Evolutionary conservation across 2,329 filamentous ascomycete genomes (phyloP).

Genomic region (Phyllosticta capitalensis): DNA sequence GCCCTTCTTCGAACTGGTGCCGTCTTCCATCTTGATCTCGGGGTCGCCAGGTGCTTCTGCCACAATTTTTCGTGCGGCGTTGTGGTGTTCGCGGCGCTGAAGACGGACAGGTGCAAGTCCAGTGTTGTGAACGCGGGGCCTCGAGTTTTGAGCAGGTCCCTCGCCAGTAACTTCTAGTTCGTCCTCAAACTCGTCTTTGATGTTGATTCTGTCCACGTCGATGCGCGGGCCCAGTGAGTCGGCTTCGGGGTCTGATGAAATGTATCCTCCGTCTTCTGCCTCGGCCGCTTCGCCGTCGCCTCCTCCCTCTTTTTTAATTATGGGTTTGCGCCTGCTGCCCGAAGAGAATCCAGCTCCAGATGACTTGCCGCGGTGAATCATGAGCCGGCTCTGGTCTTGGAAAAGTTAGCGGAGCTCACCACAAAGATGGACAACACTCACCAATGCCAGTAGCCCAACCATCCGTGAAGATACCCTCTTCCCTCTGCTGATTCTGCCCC

Average conservation of each 20-base stretch:
- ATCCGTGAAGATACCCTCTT: conserved; percentile 1
- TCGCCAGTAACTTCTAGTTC: conserved; percentile 18
- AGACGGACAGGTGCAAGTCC: conserved; percentile 46
- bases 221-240: conserved; percentile 39
- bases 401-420: not conserved
- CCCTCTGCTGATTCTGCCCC: conserved; percentile 8
- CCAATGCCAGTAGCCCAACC: conserved; percentile 4
- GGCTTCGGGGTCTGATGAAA: conserved; percentile 42
- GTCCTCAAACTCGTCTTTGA: conserved; percentile 42
- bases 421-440: not conserved
- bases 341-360: conserved; percentile 1
- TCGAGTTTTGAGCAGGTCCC: conserved; percentile 13
- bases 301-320: conserved; percentile 1
- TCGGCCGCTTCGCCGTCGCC: conserved; percentile 24
- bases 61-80: conserved; percentile 44
- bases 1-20: conserved; percentile 19
- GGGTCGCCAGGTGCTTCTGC: conserved; percentile 42
- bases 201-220: conserved; percentile 49
- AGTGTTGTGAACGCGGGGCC: conserved; percentile 5
- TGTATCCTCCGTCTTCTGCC: conserved; percentile 30
- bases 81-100: conserved; percentile 45
- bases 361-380: conserved; percentile 9
- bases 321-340: conserved; percentile 2
- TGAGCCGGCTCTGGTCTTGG: conserved; percentile 3
- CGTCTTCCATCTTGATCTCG: conserved; percentile 24